Base-by-base conservation (phyloP, 2,329 filamentous ascomycete species). In the Sphaerulina vaccinii region DNA sequence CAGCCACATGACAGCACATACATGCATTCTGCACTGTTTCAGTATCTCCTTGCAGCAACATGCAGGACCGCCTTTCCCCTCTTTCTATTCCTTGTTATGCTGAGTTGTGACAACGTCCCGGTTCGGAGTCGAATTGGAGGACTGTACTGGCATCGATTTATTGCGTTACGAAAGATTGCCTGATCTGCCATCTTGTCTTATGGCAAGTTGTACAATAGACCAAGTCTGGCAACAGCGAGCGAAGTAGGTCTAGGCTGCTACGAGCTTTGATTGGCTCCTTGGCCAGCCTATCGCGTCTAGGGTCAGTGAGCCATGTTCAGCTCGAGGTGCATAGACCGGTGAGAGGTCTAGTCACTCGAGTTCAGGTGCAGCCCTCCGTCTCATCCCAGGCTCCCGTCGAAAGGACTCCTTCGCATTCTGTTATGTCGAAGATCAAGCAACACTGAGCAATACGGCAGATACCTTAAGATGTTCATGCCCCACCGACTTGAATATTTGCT, bases 321-420 rank as follows among this genome's bases (percentile, higher is more conserved):
- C 37, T 40, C 37, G 37, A 19, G 37, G 37, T 40, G 37, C 37
- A 40, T 40, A 40, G 37, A 40, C 37, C 37, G 37, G 37, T 40
- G 37, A 40, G 37, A 40, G 37, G 37, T 40, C 37, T 40, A 40
- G 37, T 19, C 37, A 40, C 8, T 40, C 37, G 37, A 40, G 16
- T 19, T 40, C 37, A 40, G 37, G 37, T 19, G 37, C 37, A 40
- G 37, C 37, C 37, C 37, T 40, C 37, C 37, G 37, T 40, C 37
- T 19, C 16, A 40, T 40, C 37, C 35, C 35, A 38, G 35, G 35
- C 35, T 38, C 35, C 37, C 16, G 37, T 40, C 37, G 21, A 40
- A 40, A 40, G 37, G 37, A 40, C 16, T 8, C 16, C 37, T 40
- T 40, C 37, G 37, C 37, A 40, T 40, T 40, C 37, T 40, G 13